Evolutionary conservation across 2,329 filamentous ascomycete species (phyloP), one percentile per base, ranked within the genome.

Genomic region (Scedosporium apiospermum): DNA sequence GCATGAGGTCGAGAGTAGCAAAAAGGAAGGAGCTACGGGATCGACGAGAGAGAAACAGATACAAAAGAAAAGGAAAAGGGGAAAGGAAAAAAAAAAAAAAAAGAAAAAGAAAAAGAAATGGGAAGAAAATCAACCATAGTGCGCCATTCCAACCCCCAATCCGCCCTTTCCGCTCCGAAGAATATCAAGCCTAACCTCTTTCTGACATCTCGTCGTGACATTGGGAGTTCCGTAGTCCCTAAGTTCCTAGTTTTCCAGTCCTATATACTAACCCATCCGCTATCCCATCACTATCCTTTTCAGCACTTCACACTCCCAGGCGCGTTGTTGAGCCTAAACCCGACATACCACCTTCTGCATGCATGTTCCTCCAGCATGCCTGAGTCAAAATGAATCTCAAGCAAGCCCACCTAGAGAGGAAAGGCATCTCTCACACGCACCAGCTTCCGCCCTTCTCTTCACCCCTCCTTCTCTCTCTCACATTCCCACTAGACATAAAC

Each of bases 401-500:
- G 34, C 55, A 30, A 30, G 21, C 21, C 14, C 6, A 23, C 7
- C 2, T 10, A 30, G 27, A 23, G 6, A n/a, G 12, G 27, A 34
- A 26, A 58, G 16, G 6, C 53, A 5, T 26, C 14, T 38, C 34
- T 38, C 34, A 38, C 34, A 38, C 10, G 6, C 21, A 3, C 16
- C 34, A 38, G 34, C 55, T 42, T 41, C 30, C 3, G 10, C 34
- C 34, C 10, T 38, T 38, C 10, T 38, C 57, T 16, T 59, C 41
- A 5, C 6, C 21, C 16, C 9, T 21, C 34, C 6, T 41, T 23
- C 57, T 14, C 34, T 30, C 55, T n/a, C 55, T n/a, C 30, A 41
- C 55, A n/a, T 58, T 14, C 57, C 57, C 10, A 58, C 21, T 58
- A 67, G 49, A 67, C 65, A 53, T 68, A 67, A 7, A 66, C 64